phyloP scores from a whole-genome alignment of 2,329 filamentous ascomycete species.

The Penicillium expansum region DNA sequence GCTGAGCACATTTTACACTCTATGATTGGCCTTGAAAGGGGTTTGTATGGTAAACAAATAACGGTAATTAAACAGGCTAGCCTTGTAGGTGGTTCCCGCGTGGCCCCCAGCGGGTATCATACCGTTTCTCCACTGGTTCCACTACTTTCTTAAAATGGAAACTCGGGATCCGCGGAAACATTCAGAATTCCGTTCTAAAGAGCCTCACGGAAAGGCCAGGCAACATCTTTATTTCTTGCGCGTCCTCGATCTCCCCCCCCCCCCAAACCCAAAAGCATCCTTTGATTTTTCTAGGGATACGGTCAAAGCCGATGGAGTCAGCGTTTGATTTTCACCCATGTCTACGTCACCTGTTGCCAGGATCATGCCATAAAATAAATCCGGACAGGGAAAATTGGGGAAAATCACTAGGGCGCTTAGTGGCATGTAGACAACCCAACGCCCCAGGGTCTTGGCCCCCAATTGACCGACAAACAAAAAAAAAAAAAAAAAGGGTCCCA shows the following conservation, averaged over 20 bases:
- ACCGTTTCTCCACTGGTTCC: slow-evolving; percentile 6
- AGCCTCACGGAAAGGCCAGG: slow-evolving; percentile 3
- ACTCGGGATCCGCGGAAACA: slow-evolving; percentile 1
- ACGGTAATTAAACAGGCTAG: background rate
- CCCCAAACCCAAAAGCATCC: background rate
- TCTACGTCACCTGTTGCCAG: slow-evolving; percentile 1
- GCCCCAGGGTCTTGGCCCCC: background rate
- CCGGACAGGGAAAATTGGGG: background rate
- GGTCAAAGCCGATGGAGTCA: background rate
- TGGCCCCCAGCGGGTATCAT: background rate
- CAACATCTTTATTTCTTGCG: background rate
- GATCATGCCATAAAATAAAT: slow-evolving; percentile 2
- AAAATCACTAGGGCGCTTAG: no score
- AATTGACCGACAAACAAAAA: background rate
- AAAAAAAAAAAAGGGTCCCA: background rate
- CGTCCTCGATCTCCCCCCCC: background rate
- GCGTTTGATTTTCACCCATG: background rate
- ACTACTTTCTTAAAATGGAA: slow-evolving; percentile 11
- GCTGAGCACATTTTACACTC: slow-evolving; percentile 16
- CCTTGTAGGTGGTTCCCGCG: slow-evolving; percentile 1
- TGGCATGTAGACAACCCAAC: no score
- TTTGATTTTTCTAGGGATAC: background rate
- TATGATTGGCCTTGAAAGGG: slow-evolving; percentile 13
- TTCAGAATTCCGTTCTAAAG: background rate
- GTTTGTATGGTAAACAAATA: background rate